A percentile compares a stretch with the other conserved stretches of the same genome.
Evolutionary conservation across 768 basidiomycete genomes (phyloP).

Genomic region (Suillus decipiens): DNA sequence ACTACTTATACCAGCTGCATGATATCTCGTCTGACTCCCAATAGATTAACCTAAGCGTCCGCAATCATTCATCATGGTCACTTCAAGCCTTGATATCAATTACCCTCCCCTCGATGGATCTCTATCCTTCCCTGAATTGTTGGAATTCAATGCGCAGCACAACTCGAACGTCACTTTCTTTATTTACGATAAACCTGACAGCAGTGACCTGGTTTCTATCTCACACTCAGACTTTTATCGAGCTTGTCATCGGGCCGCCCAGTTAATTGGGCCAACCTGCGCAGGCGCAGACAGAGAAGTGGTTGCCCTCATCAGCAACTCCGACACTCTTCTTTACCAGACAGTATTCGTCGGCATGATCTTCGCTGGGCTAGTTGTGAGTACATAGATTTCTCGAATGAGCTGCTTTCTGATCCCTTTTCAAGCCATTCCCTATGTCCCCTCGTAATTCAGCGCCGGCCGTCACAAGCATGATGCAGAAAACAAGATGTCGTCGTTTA

Average conservation of each 20-base stretch:
- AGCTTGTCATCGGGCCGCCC: constrained; percentile 45
- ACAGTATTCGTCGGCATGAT: constrained; percentile 41
- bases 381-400: constrained; percentile 10
- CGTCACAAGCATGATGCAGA: constrained; percentile 33
- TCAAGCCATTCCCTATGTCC: constrained; percentile 39
- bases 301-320: constrained; percentile 38
- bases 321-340: constrained; percentile 45
- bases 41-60: too few relatives aligned
- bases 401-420: constrained; percentile 2
- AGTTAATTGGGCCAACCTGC: constrained; percentile 37
- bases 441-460: constrained; percentile 40
- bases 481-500: constrained; percentile 40
- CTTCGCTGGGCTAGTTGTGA: constrained; percentile 37
- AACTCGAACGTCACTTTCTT: constrained; percentile 32
- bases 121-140: constrained; percentile 32
- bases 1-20: too few relatives aligned
- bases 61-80: constrained; percentile 1
- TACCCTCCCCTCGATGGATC: constrained; percentile 36
- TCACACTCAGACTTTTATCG: constrained; percentile 45
- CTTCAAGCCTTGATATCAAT: not conserved
- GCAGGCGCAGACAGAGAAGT: constrained; percentile 34
- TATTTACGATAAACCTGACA: constrained; percentile 20
- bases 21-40: too few relatives aligned
- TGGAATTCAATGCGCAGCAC: constrained; percentile 38
- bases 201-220: constrained; percentile 28